These are phyloP conservation scores for Solanum pennellii DNA, from an alignment of 257 asterid genomes.

Conservation along the genomic window DNA sequence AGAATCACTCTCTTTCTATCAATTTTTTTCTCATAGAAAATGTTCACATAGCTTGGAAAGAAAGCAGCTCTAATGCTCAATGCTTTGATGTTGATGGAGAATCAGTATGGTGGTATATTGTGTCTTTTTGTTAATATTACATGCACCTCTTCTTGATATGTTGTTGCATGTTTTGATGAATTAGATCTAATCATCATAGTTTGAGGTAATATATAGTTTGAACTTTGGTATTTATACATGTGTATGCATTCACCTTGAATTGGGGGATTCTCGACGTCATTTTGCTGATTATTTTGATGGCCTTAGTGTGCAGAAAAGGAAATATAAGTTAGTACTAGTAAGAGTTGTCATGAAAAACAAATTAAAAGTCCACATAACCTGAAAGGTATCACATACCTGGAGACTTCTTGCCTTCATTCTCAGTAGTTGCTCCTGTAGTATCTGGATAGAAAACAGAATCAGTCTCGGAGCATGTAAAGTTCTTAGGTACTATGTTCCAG, in stretches of 20 bases:
- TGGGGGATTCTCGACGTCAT: neutral
- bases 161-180: neutral
- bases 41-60: neutral
- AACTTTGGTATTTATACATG: neutral
- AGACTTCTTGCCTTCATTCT: neutral
- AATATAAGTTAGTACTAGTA: neutral
- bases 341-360: neutral
- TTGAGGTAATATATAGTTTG: neutral
- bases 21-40: neutral
- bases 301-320: neutral
- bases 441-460: slow-evolving; percentile 4
- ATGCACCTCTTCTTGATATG: too few species aligned
- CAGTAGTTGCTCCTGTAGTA: neutral
- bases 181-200: neutral
- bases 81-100: neutral
- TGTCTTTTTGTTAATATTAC: neutral
- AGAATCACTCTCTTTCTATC: neutral
- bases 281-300: neutral
- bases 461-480: neutral
- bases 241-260: neutral
- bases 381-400: neutral
- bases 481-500: neutral
- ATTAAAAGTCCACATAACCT: neutral
- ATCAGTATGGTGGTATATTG: neutral
- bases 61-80: neutral